Conservation (phyloP, 192 early-diverging fungal species). For the Coemansia sp. region DNA sequence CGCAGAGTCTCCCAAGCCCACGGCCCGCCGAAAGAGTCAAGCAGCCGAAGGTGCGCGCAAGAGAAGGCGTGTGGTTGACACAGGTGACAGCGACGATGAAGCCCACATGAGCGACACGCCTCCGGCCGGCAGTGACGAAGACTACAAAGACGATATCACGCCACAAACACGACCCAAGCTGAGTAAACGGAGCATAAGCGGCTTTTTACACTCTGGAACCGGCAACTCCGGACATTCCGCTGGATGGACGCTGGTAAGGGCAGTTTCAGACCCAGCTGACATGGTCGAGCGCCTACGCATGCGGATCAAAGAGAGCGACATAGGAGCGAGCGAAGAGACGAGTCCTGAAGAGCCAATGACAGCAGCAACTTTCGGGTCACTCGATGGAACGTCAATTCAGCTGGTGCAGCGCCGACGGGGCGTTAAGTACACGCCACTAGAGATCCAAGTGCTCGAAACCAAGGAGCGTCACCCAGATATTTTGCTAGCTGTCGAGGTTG, state of each 20-base stretch:
- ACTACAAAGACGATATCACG: background rate
- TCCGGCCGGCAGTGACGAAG: background rate
- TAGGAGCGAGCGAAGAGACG: background rate
- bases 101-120: background rate
- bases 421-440: constrained; percentile 77
- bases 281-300: constrained; percentile 32
- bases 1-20: constrained; percentile 8
- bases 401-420: constrained; percentile 39
- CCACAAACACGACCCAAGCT: background rate
- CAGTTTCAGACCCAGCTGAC: constrained; percentile 25
- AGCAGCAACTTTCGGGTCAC: background rate
- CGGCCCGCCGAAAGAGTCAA: background rate
- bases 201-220: constrained; percentile 12
- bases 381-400: constrained; percentile 40
- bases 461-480: constrained; percentile 72
- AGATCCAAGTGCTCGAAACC: constrained; percentile 78
- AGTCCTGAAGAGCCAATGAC: background rate
- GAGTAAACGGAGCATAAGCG: background rate
- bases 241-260: constrained; percentile 18
- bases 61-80: constrained; percentile 9
- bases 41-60: background rate
- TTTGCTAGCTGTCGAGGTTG: constrained; percentile 86
- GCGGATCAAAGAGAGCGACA: constrained; percentile 23
- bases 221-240: constrained; percentile 6
- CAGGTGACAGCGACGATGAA: constrained; percentile 4